Percentiles rank a stretch among this genome's conserved stretches.
phyloP scores from a whole-genome alignment of 1,284 basidiomycete species.

The Trichosporon sp. region DNA sequence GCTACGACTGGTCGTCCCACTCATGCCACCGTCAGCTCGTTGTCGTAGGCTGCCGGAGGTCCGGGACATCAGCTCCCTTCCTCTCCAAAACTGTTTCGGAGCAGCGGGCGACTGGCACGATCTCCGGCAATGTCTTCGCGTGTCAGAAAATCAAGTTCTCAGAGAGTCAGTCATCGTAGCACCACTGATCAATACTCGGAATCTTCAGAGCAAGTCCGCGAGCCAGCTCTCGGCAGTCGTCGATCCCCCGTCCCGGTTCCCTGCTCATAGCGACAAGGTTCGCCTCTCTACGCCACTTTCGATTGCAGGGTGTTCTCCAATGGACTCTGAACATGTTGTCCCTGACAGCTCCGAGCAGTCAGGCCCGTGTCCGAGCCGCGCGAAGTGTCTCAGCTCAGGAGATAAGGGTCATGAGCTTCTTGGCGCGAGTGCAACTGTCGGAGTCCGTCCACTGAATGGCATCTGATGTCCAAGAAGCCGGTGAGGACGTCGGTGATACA shows the following conservation, averaged over 20 bases:
- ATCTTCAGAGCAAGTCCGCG: too few relatives aligned
- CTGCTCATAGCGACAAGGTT: background rate
- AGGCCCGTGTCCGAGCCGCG: background rate
- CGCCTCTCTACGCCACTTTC: background rate
- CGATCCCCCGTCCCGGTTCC: background rate
- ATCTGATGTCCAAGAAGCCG: background rate
- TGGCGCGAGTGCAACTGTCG: background rate
- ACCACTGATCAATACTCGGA: too few relatives aligned
- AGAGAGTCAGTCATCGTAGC: too few relatives aligned
- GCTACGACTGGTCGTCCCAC: too few relatives aligned
- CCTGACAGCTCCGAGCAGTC: background rate
- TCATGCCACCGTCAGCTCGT: too few relatives aligned
- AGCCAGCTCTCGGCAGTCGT: background rate
- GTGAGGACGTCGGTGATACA: too few relatives aligned
- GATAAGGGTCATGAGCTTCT: background rate
- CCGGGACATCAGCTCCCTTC: too few relatives aligned
- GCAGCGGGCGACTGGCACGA: too few relatives aligned
- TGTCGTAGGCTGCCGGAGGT: too few relatives aligned
- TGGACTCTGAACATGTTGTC: background rate
- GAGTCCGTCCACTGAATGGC: background rate
- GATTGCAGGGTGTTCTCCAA: background rate
- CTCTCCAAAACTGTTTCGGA: too few relatives aligned
- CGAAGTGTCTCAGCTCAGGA: background rate
- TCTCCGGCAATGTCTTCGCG: too few relatives aligned
- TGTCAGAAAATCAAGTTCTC: too few relatives aligned